Percentiles rank a stretch among this genome's conserved stretches.
Conservation (phyloP, 2,329 filamentous ascomycete species). For the Thielaviopsis punctulata region DNA sequence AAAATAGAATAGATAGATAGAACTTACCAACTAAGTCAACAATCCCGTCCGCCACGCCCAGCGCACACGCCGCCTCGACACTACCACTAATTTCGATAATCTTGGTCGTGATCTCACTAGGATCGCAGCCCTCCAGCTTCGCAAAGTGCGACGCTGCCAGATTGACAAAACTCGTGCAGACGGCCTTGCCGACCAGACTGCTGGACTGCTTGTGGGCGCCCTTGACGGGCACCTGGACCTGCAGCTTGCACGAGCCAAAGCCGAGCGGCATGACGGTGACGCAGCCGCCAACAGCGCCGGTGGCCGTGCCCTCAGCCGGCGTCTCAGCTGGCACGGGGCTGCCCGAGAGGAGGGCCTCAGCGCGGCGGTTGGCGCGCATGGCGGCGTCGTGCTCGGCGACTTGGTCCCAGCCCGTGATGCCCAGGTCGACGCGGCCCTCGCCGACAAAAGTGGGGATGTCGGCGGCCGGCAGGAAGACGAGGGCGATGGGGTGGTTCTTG, state of each 20-base stretch:
- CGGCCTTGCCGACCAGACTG: constrained; percentile 78
- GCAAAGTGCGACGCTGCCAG: constrained; percentile 73
- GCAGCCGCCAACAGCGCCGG: constrained; percentile 39
- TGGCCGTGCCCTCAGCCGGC: constrained; percentile 21
- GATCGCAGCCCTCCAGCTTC: constrained; percentile 42
- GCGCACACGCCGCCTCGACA: constrained; percentile 88
- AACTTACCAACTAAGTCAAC: constrained; percentile 84
- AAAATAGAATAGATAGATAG: neutral
- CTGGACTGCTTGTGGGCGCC: constrained; percentile 51
- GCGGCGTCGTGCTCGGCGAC: constrained; percentile 74
- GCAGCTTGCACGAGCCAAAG: constrained; percentile 81
- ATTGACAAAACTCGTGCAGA: constrained; percentile 88
- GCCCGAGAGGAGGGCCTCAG: constrained; percentile 28
- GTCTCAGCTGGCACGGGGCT: constrained; percentile 4
- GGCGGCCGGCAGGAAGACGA: constrained; percentile 90
- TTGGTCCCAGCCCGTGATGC: constrained; percentile 87
- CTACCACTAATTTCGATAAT: constrained; percentile 92
- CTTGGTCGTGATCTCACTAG: constrained; percentile 44
- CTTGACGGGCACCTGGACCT: constrained; percentile 91
- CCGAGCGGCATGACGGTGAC: constrained; percentile 80
- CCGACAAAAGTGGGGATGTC: constrained; percentile 97
- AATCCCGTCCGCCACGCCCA: constrained; percentile 92
- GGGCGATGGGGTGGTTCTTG: constrained; percentile 87
- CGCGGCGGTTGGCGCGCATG: constrained; percentile 31
- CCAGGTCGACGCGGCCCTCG: constrained; percentile 81